A percentile compares a stretch with the other conserved stretches of the same genome.
These are phyloP conservation scores for Scenedesmus sp. DNA, from an alignment of 163 green algal genomes.

Conservation along the genomic window DNA sequence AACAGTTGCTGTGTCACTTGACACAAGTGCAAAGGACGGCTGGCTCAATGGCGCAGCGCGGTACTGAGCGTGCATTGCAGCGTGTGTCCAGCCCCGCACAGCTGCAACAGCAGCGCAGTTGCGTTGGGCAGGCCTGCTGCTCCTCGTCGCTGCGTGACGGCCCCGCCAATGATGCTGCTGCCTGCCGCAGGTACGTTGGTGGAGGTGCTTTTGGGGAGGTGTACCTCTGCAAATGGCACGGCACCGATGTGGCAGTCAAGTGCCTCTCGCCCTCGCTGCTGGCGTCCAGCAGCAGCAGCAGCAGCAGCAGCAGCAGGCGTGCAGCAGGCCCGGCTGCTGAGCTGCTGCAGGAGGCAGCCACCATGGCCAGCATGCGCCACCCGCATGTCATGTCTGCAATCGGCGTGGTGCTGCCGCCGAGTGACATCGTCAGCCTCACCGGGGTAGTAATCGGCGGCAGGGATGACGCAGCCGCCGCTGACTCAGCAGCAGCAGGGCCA, in stretches of 20 bases:
- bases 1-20: no score
- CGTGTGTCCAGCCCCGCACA: no score
- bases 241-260: slow-evolving; percentile 81
- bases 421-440: not conserved
- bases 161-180: slow-evolving; percentile 47
- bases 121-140: slow-evolving; percentile 57
- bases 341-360: slow-evolving; percentile 67
- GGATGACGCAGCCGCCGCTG: not conserved
- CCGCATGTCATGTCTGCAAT: slow-evolving; percentile 83
- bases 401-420: slow-evolving; percentile 77
- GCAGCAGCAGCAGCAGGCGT: not conserved
- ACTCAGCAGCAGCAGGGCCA: slow-evolving; percentile 20
- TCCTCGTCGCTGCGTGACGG: not conserved
- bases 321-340: not conserved
- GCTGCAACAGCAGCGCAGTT: no score
- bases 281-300: slow-evolving; percentile 19
- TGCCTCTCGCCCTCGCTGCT: slow-evolving; percentile 79
- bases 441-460: not conserved
- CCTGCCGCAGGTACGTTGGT: slow-evolving; percentile 50
- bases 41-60: slow-evolving; percentile 47
- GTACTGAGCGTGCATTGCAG: no score
- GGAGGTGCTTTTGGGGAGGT: slow-evolving; percentile 75
- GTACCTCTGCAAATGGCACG: slow-evolving; percentile 64
- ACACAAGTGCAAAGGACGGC: no score
- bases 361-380: slow-evolving; percentile 78